phyloP scores from a whole-genome alignment of 2,329 filamentous ascomycete species.

The Arthrobotrys megalospora region DNA sequence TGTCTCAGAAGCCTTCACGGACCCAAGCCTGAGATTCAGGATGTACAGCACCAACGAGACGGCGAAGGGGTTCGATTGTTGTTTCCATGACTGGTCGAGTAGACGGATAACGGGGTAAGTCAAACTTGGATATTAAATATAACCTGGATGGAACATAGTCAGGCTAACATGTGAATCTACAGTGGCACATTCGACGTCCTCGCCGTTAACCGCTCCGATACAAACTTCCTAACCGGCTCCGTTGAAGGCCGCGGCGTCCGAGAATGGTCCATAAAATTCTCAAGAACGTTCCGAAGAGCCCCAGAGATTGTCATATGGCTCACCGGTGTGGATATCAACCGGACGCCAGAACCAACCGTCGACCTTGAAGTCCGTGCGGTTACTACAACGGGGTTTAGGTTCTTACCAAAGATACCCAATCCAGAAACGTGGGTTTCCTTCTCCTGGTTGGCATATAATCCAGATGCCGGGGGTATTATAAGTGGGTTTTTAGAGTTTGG shows the following conservation, averaged over 20 bases:
- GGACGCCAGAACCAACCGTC: conserved; percentile 28
- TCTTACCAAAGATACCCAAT: conserved; percentile 47
- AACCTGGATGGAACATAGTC: not conserved
- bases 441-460: conserved; percentile 51
- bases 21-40: conserved; percentile 47
- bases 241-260: conserved; percentile 55
- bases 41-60: conserved; percentile 57
- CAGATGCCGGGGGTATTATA: conserved; percentile 39
- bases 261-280: conserved; percentile 56
- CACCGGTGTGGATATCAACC: conserved; percentile 45
- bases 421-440: conserved; percentile 54
- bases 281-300: conserved; percentile 29
- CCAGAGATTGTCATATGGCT: conserved; percentile 59
- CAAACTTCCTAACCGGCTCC: conserved; percentile 43
- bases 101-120: conserved; percentile 41
- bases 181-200: conserved; percentile 54
- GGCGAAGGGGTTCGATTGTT: conserved; percentile 50
- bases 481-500: conserved; percentile 56
- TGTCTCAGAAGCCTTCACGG: conserved; percentile 40
- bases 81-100: conserved; percentile 56
- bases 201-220: conserved; percentile 41
- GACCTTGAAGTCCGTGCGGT: conserved; percentile 52
- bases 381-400: conserved; percentile 52
- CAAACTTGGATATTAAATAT: not conserved
- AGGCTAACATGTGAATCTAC: not conserved